Conservation (phyloP, 1,284 basidiomycete species). For the Cutaneotrichosporon sp. region DNA sequence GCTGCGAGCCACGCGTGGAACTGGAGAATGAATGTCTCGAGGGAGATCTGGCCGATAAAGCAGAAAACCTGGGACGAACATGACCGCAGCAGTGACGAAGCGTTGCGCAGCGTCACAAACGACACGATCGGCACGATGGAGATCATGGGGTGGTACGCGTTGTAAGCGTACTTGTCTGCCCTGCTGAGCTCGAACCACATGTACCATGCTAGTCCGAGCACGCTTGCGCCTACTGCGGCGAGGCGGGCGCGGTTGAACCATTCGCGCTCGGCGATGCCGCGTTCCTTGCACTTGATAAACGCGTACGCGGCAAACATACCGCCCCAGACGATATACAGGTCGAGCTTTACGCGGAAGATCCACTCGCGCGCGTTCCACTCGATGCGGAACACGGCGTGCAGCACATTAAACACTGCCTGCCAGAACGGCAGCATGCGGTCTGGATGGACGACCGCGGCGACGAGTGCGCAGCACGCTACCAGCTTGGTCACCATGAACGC, state of each 20-base stretch:
- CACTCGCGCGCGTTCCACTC: conserved; percentile 79
- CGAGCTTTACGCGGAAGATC: conserved; percentile 77
- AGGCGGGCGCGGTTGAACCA: conserved; percentile 59
- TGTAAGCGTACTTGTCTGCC: conserved; percentile 75
- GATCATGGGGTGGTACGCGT: conserved; percentile 73
- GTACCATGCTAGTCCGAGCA: conserved; percentile 63
- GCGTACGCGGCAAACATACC: conserved; percentile 74
- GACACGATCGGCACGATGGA: conserved; percentile 73
- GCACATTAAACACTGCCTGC: conserved; percentile 56
- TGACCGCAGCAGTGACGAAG: conserved; percentile 63
- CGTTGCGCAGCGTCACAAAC: conserved; percentile 70
- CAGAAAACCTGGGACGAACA: conserved; percentile 64
- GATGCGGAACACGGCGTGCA: conserved; percentile 64
- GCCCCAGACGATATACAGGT: conserved; percentile 78
- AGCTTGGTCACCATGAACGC: conserved; percentile 67
- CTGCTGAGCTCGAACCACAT: conserved; percentile 72
- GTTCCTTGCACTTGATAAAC: conserved; percentile 68
- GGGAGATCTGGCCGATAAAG: conserved; percentile 73
- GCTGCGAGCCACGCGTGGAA: conserved; percentile 84
- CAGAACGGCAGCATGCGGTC: conserved; percentile 56
- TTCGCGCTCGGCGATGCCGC: conserved; percentile 63
- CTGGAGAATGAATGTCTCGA: conserved; percentile 83
- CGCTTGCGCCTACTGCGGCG: conserved; percentile 53
- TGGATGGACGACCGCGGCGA: conserved; percentile 64
- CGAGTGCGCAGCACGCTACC: conserved; percentile 56